Conservation (phyloP, 768 basidiomycete genomes). For the Neoboletus magnificus region DNA sequence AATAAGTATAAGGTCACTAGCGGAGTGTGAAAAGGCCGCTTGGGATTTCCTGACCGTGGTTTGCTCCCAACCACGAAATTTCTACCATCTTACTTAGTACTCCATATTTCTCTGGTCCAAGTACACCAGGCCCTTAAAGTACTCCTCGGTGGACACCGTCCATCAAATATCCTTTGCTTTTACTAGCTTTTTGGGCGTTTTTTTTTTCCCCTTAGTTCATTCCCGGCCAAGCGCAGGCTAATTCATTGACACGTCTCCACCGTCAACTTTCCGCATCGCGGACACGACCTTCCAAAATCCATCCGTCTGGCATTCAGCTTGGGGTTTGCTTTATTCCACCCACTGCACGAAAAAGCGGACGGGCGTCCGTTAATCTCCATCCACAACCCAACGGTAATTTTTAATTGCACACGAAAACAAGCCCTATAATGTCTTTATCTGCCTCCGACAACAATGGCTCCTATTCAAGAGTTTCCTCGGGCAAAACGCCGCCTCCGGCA, state of each 20-base stretch:
- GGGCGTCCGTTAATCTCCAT: conserved; percentile 33
- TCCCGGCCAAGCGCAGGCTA: conserved; percentile 31
- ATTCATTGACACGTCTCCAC: conserved; percentile 27
- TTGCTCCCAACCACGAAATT: conserved; percentile 32
- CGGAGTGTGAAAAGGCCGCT: conserved; percentile 35
- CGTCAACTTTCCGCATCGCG: conserved; percentile 23
- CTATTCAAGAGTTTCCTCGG: conserved; percentile 79
- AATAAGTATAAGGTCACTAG: conserved; percentile 9
- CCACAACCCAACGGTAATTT: conserved; percentile 58
- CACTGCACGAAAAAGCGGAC: conserved; percentile 33
- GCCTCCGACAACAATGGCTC: conserved; percentile 77
- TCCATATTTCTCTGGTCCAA: conserved; percentile 35
- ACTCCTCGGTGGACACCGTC: conserved; percentile 30
- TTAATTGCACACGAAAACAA: conserved; percentile 62
- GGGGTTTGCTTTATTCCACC: conserved; percentile 23
- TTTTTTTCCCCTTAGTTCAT: conserved; percentile 23
- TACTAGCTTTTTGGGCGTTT: conserved; percentile 16
- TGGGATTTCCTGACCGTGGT: conserved; percentile 24
- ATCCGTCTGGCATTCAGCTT: conserved; percentile 16
- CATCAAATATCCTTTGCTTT: conserved; percentile 32
- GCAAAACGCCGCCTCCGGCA: conserved; percentile 87
- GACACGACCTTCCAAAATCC: conserved; percentile 27
- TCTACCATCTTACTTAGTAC: conserved; percentile 39
- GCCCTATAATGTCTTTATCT: conserved; percentile 89
- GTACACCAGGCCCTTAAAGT: conserved; percentile 35